These are phyloP conservation scores for Achlya hypogyna DNA, from an alignment of 352 stramenopile species.

Conservation along the genomic window DNA sequence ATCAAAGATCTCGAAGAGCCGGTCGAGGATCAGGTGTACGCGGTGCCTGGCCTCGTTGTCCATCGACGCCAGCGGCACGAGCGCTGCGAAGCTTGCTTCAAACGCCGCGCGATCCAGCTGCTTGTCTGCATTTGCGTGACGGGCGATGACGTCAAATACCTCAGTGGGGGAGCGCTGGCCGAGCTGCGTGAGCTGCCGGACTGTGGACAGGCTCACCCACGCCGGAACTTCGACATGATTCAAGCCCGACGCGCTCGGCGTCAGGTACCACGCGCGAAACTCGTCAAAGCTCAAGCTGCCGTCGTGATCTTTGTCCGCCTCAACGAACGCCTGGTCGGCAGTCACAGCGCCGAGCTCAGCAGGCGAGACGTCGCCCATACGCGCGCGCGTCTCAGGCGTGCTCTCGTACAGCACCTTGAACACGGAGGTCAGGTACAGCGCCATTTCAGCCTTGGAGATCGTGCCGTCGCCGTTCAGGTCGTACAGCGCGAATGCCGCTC, in stretches of 20 bases:
- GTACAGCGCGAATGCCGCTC: slow-evolving; percentile 53
- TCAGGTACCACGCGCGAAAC: slow-evolving; percentile 74
- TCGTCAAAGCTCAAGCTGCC: slow-evolving; percentile 67
- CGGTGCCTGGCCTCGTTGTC: slow-evolving; percentile 56
- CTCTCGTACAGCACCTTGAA: slow-evolving; percentile 84
- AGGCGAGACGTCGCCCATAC: slow-evolving; percentile 46
- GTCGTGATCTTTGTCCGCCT: slow-evolving; percentile 26
- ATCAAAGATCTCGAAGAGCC: slow-evolving; percentile 78
- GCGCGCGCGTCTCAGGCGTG: slow-evolving; percentile 45
- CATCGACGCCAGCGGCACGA: slow-evolving; percentile 45
- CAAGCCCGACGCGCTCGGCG: slow-evolving; percentile 27
- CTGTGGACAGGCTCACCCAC: slow-evolving; percentile 66
- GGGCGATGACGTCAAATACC: slow-evolving; percentile 82
- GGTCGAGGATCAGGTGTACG: slow-evolving; percentile 59
- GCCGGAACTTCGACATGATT: slow-evolving; percentile 32
- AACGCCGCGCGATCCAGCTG: slow-evolving; percentile 66
- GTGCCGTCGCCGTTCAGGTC: slow-evolving; percentile 65
- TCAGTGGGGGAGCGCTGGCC: slow-evolving; percentile 71
- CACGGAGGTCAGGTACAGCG: slow-evolving; percentile 71
- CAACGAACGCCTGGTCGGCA: slow-evolving; percentile 66
- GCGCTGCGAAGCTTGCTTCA: slow-evolving; percentile 71
- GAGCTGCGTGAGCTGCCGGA: slow-evolving; percentile 79
- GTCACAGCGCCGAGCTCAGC: slow-evolving; percentile 70
- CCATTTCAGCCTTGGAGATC: slow-evolving; percentile 80
- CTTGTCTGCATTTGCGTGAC: slow-evolving; percentile 48